Evolutionary conservation across 2,329 filamentous ascomycete genomes (phyloP).

Genomic region (Plenodomus lindquistii): DNA sequence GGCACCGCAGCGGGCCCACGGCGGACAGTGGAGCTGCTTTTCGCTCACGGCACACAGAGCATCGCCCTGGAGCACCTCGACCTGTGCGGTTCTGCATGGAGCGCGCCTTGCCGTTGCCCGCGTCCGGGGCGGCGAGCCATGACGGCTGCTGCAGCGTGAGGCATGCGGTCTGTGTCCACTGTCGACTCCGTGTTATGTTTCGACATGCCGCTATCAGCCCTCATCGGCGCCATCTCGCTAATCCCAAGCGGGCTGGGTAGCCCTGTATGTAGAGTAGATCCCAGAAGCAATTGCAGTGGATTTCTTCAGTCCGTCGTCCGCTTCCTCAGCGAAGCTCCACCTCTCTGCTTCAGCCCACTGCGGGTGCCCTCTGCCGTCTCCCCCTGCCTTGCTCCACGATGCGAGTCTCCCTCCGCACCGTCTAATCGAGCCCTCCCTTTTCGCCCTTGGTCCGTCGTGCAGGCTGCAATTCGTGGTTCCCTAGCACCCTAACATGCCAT

Average conservation of each 20-base stretch:
- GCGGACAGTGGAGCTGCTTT: constrained; percentile 2
- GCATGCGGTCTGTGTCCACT: constrained; percentile 34
- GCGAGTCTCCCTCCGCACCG: constrained; percentile 18
- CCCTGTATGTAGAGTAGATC: constrained; percentile 38
- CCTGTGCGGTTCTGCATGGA: background rate
- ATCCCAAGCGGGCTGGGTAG: constrained; percentile 31
- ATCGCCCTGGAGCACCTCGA: background rate
- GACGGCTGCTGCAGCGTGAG: constrained; percentile 26
- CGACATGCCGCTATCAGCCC: constrained; percentile 38
- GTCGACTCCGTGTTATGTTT: constrained; percentile 36
- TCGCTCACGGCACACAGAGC: background rate
- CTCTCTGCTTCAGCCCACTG: constrained; percentile 31
- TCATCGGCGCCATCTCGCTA: constrained; percentile 40
- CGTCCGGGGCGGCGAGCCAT: constrained; percentile 19
- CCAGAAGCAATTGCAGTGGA: constrained; percentile 37
- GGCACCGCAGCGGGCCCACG: constrained; percentile 21
- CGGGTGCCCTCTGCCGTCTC: constrained; percentile 28
- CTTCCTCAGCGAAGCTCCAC: constrained; percentile 35
- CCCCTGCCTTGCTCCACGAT: constrained; percentile 26
- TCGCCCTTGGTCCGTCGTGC: constrained; percentile 23
- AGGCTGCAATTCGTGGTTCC: constrained; percentile 28
- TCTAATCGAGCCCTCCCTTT: constrained; percentile 28
- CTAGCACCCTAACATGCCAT: constrained; percentile 41
- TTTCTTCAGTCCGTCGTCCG: constrained; percentile 37
- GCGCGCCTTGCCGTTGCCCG: background rate